Conservation (phyloP, 164 flowering plant species). For the Macadamia tetraphylla region DNA sequence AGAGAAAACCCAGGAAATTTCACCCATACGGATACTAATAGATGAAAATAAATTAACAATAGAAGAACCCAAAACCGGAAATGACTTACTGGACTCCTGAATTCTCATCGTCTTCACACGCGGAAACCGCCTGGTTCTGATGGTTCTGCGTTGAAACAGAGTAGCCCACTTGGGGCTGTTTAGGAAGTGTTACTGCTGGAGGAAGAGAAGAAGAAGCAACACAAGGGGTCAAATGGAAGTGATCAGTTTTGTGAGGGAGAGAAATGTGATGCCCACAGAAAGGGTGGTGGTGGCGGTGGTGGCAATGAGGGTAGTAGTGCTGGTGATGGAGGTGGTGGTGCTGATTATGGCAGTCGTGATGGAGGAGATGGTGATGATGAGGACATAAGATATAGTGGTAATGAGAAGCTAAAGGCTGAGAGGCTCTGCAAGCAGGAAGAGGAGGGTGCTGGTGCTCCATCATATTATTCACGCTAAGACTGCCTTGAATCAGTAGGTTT, state of each 20-base stretch:
- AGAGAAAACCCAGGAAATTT: not conserved
- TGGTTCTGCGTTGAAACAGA: conserved; percentile 2
- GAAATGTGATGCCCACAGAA: not conserved
- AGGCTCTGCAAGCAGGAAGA: too few relatives aligned
- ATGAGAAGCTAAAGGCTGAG: too few relatives aligned
- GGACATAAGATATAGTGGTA: too few relatives aligned
- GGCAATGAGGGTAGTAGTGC: not conserved
- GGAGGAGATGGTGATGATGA: too few relatives aligned
- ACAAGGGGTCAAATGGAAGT: conserved; percentile 1
- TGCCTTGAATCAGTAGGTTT: too few relatives aligned
- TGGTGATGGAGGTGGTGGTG: conserved; percentile 4
- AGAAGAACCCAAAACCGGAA: not conserved
- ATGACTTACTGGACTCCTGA: conserved; percentile 13
- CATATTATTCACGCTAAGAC: too few relatives aligned
- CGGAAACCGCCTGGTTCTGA: not conserved
- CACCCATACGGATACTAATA: not conserved
- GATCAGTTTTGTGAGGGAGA: not conserved
- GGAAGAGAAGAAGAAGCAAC: conserved; percentile 5
- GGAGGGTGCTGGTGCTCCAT: too few relatives aligned
- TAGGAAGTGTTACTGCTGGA: not conserved
- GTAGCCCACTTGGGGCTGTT: not conserved
- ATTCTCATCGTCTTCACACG: not conserved
- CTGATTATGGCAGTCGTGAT: too few relatives aligned
- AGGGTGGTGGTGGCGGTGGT: conserved; percentile 4
- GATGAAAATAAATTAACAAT: not conserved